Evolutionary conservation across 495 filamentous ascomycete species (phyloP), one percentile per base, ranked within the genome.

Genomic region (Rhizodiscina lignyota): DNA sequence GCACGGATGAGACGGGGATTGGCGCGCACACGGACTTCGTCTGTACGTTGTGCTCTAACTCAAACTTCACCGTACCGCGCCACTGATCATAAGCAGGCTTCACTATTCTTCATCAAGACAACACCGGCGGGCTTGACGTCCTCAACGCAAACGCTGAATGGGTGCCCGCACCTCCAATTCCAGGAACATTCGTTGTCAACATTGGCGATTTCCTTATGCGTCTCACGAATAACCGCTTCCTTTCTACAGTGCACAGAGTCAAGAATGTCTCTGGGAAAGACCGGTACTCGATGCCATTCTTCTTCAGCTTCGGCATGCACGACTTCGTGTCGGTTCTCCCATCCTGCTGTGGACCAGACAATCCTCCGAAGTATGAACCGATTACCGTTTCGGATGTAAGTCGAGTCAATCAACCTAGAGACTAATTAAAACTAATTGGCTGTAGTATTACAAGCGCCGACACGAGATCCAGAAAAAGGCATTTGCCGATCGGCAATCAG

Each of bases 1-100:
- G 8, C 8, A 27, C 24, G 24, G 42, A 52, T 12, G 52, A 51
- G 2, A 55, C 61, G 17, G 64, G 67, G 0, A 47, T 67, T 4
- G 63, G 59, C 11, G 58, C 62, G 12, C 63, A 68, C 40, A 61
- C 61, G n/a, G 63, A 67, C 39, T 64, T 52, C 37, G 62, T 66
- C 43, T 67, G 60, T n/a, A n/a, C n/a, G n/a, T n/a, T n/a, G n/a
- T n/a, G n/a, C n/a, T n/a, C n/a, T n/a, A n/a, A n/a, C n/a, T n/a
- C n/a, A n/a, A n/a, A n/a, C n/a, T n/a, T n/a, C n/a, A n/a, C n/a
- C n/a, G n/a, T n/a, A n/a, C n/a, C n/a, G n/a, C n/a, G n/a, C n/a
- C n/a, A n/a, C n/a, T n/a, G n/a, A n/a, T n/a, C n/a, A n/a, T n/a
- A n/a, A n/a, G n/a, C n/a, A n/a, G n/a, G 47, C 12, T 47, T 67